Base-by-base conservation (phyloP, 2,329 filamentous ascomycete species). In the Ascochyta fabae region DNA sequence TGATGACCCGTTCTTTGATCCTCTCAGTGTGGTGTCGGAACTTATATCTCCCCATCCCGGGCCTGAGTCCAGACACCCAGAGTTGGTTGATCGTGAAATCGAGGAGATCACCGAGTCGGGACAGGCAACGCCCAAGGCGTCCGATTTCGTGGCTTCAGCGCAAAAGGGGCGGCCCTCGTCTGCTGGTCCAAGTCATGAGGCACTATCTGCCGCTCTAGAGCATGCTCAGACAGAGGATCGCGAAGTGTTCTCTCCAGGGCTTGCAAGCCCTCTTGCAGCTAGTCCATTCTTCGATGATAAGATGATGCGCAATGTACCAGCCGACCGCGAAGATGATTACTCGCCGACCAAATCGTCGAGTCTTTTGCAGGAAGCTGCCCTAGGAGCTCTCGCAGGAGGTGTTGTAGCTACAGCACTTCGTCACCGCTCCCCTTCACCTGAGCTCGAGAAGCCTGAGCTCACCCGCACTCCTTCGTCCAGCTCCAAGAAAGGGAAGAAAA, bases 61-160 rank as follows among this genome's bases (percentile, higher is more conserved):
- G 35, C 48, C 59, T 12, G 67, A 66, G 40, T 7, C 52, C 4
- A 65, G 61, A 23, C 63, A 66, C 41, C 60, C 61, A 23, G 68
- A 71, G 57, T 62, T 68, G 44, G 53, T 46, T 7, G 53, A 73
- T 19, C 61, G 67, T 1, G 70, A 75, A 4, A 67, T 72, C 9
- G 67, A 77, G 8, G 55, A 58, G 3, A 69, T 83, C 26, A 76
- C 86, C 8, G 87, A 81, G 40, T 90, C 88, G 6, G 79, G 86
- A 61, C 85, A 91, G 67, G 82, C 83, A 0, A 92, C 89, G 1
- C 89, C 90, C 1, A 90, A 86, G 58, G 87, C 87, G 4, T 81
- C 80, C 16, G 73, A 78, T 9, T 83, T 82, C 47, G 70, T 76
- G 13, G 52, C 74, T 41, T 66, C 59, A 35, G 41, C 45, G 6